A percentile compares a stretch with the other conserved stretches of the same genome.
Conservation (phyloP, 2,329 filamentous ascomycete species). For the Ophiostoma tasmaniense region DNA sequence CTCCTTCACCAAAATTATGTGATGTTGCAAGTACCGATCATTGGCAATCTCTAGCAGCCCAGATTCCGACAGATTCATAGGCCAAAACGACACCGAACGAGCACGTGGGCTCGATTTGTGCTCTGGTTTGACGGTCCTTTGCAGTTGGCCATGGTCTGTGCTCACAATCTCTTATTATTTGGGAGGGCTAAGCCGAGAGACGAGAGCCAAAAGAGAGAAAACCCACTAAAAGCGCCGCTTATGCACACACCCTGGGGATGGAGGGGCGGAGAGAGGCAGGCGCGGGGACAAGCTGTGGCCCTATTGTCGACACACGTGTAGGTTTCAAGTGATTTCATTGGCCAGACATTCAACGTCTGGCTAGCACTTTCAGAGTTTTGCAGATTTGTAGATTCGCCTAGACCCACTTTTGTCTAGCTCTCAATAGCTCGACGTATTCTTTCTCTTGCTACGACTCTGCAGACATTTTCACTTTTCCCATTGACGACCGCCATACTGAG, state of each 20-base stretch:
- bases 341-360: background rate
- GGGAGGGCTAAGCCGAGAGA: no score
- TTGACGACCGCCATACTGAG: background rate
- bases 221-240: background rate
- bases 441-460: background rate
- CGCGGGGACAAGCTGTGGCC: conserved; percentile 5
- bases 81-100: background rate
- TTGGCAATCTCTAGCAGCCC: background rate
- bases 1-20: background rate
- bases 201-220: background rate
- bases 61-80: background rate
- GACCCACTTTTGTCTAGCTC: conserved; percentile 3
- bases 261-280: conserved; percentile 5
- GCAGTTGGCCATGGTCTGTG: background rate
- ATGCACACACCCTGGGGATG: background rate
- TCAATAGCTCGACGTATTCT: background rate
- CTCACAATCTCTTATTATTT: background rate
- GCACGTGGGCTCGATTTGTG: conserved; percentile 1
- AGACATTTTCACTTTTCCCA: background rate
- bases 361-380: background rate
- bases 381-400: conserved; percentile 5
- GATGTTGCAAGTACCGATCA: background rate
- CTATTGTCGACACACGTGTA: conserved; percentile 21
- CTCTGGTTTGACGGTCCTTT: conserved; percentile 3
- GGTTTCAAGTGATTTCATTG: conserved; percentile 15